Percentiles rank a stretch among this genome's conserved stretches.
phyloP scores from a whole-genome alignment of 768 basidiomycete species.

The Suillus hirtellus region DNA sequence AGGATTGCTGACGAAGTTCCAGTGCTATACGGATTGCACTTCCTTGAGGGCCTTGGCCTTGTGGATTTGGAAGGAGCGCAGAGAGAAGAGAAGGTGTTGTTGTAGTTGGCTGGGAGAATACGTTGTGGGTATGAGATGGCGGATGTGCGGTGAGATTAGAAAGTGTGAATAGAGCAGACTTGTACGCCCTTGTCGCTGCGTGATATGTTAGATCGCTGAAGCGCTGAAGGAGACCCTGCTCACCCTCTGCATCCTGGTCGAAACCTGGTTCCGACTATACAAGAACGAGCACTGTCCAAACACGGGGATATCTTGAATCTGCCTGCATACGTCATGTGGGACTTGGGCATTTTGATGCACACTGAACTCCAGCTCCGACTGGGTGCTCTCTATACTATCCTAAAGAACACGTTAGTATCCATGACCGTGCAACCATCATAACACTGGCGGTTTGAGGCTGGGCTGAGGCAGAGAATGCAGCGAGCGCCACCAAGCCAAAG shows the following conservation, averaged over 20 bases:
- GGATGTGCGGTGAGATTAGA: conserved; percentile 63
- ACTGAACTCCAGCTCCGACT: neutral
- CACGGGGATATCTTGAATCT: neutral
- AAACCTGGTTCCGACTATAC: conserved; percentile 25
- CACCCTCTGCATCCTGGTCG: conserved; percentile 57
- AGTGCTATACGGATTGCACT: conserved; percentile 65
- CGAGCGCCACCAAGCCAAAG: conserved; percentile 56
- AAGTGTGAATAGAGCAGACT: conserved; percentile 69
- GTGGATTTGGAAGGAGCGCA: conserved; percentile 66
- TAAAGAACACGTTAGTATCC: neutral
- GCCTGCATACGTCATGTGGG: neutral
- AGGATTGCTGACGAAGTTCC: conserved; percentile 64
- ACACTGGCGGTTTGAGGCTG: conserved; percentile 27
- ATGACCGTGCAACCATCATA: neutral
- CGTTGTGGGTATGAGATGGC: conserved; percentile 55
- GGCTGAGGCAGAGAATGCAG: conserved; percentile 46
- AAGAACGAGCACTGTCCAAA: conserved; percentile 1
- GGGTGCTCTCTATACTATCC: neutral
- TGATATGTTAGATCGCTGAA: conserved; percentile 7
- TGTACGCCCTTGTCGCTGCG: conserved; percentile 72
- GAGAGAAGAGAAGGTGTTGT: conserved; percentile 56
- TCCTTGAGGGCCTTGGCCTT: conserved; percentile 77
- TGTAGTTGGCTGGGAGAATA: conserved; percentile 36
- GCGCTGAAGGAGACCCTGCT: conserved; percentile 5
- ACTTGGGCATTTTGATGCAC: conserved; percentile 4